A percentile compares a stretch with the other conserved stretches of the same genome.
Evolutionary conservation across 176 grass and related monocot genomes (phyloP).

Genomic region (Avena insularis): DNA sequence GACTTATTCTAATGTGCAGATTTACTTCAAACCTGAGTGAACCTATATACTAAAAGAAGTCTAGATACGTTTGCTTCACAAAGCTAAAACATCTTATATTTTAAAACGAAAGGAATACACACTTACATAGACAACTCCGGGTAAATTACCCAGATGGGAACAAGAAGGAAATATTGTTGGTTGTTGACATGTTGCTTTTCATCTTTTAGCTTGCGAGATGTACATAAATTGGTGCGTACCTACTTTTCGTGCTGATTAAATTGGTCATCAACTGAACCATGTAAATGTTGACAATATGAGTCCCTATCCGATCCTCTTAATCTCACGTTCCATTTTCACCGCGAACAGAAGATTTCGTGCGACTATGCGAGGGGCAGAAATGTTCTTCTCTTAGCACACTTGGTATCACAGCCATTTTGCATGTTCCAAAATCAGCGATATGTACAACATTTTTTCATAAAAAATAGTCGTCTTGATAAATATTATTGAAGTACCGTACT

Average conservation of each 20-base stretch:
- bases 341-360: background rate
- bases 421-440: slow-evolving; percentile 13
- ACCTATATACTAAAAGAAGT: no score
- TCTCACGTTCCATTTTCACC: background rate
- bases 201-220: background rate
- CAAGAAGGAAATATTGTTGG: background rate
- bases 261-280: background rate
- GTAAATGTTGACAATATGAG: background rate
- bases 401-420: background rate
- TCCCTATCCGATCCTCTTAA: background rate
- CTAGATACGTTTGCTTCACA: no score
- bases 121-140: background rate
- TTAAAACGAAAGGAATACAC: no score
- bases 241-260: background rate
- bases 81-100: no score
- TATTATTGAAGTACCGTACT: background rate
- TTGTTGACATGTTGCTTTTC: background rate
- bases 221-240: no score
- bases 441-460: background rate
- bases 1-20: no score
- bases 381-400: slow-evolving; percentile 3
- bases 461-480: background rate
- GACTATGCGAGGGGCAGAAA: background rate
- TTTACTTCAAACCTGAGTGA: no score
- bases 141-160: background rate